phyloP scores from a whole-genome alignment of 805 yeast genomes.

The Ogataea philodendri region DNA sequence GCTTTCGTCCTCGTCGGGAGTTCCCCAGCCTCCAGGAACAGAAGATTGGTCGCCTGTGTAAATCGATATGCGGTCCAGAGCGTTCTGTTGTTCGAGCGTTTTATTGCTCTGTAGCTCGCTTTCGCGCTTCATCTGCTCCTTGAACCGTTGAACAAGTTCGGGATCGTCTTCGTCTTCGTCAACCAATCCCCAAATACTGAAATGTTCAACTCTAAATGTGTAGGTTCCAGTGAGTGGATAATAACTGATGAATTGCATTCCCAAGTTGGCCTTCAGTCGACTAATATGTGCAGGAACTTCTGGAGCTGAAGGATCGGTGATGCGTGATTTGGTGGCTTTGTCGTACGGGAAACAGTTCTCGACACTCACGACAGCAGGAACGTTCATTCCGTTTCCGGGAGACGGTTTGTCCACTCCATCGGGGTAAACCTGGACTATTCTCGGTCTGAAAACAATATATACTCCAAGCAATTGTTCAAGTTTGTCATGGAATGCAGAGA shows the following conservation, averaged over 20 bases:
- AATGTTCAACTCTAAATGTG: conserved; percentile 85
- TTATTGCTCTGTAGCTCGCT: conserved; percentile 18
- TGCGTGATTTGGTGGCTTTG: conserved; percentile 25
- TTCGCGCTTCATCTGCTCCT: conserved; percentile 29
- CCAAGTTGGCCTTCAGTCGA: conserved; percentile 51
- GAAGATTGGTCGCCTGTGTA: conserved; percentile 25
- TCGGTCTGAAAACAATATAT: conserved; percentile 46
- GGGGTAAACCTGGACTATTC: conserved; percentile 62
- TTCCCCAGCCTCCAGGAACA: conserved; percentile 36
- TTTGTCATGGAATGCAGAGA: conserved; percentile 48
- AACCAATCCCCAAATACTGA: conserved; percentile 89
- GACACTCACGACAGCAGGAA: conserved; percentile 70
- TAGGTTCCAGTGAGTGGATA: conserved; percentile 73
- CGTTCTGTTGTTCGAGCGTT: conserved; percentile 16
- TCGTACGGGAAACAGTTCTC: conserved; percentile 56
- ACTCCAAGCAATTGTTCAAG: conserved; percentile 41
- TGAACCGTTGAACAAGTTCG: conserved; percentile 36
- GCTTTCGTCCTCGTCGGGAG: conserved; percentile 10
- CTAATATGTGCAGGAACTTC: conserved; percentile 49
- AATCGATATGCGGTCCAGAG: conserved; percentile 24
- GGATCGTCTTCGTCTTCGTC: conserved; percentile 62
- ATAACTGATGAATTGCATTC: conserved; percentile 78
- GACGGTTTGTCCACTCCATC: conserved; percentile 53
- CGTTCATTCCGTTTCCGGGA: conserved; percentile 67
- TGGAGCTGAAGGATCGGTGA: conserved; percentile 34